Evolutionary conservation across 352 stramenopile genomes (phyloP).

Genomic region (Aphanomyces euteiches): DNA sequence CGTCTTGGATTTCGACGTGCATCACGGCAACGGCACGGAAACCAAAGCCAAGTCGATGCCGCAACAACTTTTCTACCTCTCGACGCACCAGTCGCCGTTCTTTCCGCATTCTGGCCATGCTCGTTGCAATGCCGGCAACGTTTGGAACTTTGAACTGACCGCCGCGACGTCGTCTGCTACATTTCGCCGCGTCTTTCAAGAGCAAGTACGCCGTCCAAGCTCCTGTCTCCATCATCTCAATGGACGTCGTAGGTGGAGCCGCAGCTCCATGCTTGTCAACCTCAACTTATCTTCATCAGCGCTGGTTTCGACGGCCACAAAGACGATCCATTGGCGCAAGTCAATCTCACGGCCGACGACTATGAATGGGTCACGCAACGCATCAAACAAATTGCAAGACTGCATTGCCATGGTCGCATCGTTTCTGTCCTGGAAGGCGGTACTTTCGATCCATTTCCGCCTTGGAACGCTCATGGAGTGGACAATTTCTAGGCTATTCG

Average conservation of each 20-base stretch:
- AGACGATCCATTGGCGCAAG: constrained; percentile 46
- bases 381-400: constrained; percentile 43
- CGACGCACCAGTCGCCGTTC: constrained; percentile 48
- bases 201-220: constrained; percentile 38
- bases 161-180: constrained; percentile 37
- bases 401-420: constrained; percentile 44
- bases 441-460: neutral
- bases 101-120: constrained; percentile 47
- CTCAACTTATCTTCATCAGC: constrained; percentile 78
- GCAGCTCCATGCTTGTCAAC: constrained; percentile 57
- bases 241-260: constrained; percentile 51
- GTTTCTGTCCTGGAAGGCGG: constrained; percentile 56
- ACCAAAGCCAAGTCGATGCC: constrained; percentile 36
- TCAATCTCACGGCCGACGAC: constrained; percentile 43
- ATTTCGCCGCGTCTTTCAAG: constrained; percentile 43
- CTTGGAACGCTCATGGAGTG: neutral
- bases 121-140: constrained; percentile 39
- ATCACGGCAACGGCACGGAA: constrained; percentile 87
- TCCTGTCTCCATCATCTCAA: neutral
- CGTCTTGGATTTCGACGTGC: constrained; percentile 76
- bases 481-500: constrained; percentile 39
- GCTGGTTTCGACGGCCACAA: constrained; percentile 81
- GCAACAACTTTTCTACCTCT: constrained; percentile 46
- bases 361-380: constrained; percentile 59
- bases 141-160: constrained; percentile 49